phyloP scores from a whole-genome alignment of 331 rosid species.

The Quercus lobata region DNA sequence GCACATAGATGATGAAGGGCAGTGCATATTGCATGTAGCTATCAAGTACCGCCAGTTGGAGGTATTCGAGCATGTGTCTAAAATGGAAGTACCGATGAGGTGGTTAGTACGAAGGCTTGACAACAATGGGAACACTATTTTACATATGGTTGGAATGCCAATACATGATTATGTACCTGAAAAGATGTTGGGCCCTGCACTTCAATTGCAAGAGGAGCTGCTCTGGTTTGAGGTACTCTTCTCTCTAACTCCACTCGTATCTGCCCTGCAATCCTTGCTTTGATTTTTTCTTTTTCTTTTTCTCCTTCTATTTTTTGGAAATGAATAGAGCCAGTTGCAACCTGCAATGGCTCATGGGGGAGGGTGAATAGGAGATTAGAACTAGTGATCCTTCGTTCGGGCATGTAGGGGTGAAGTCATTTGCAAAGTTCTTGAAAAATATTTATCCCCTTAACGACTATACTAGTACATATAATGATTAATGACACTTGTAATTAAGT shows the following conservation, averaged over 20 bases:
- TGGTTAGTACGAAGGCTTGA: conserved; percentile 5
- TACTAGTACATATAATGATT: no score
- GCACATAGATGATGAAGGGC: not conserved
- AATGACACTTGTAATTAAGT: no score
- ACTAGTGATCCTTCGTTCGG: no score
- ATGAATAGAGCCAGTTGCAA: no score
- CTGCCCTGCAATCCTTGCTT: no score
- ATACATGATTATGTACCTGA: not conserved
- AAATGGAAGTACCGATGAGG: not conserved
- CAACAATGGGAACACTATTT: not conserved
- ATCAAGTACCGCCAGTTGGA: conserved; percentile 27
- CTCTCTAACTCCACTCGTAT: not conserved
- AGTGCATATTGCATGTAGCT: conserved; percentile 20
- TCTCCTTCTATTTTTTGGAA: no score
- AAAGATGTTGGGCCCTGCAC: conserved; percentile 7
- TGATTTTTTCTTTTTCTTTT: no score
- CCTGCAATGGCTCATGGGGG: no score
- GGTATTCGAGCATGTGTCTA: conserved; percentile 15
- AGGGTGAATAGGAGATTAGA: no score
- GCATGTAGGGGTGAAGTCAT: no score
- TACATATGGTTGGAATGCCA: conserved; percentile 9
- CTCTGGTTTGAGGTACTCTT: conserved; percentile 13
- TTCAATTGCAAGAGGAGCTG: conserved; percentile 19
- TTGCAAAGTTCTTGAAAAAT: no score
- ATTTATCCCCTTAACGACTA: no score